Conservation (phyloP, 2,329 filamentous ascomycete species). For the Gnomoniopsis smithogilvyi region DNA sequence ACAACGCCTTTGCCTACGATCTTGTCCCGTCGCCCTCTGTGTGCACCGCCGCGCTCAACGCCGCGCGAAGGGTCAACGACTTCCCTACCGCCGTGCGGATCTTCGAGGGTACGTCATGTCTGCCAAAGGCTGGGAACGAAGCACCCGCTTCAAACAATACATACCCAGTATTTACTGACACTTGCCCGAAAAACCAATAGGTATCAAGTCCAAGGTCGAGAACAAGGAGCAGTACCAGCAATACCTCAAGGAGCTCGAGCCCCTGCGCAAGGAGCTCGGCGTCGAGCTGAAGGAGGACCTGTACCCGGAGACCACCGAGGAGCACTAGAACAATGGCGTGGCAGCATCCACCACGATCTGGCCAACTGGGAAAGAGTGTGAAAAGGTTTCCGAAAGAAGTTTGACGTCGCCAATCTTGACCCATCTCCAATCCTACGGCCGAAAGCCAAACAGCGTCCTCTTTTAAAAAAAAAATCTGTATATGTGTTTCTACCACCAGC, state of each 20-base stretch:
- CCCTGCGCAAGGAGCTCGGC: slow-evolving; percentile 89
- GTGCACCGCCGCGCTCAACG: slow-evolving; percentile 85
- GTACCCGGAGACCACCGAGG: slow-evolving; percentile 66
- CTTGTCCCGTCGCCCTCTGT: slow-evolving; percentile 93
- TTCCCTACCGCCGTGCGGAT: slow-evolving; percentile 97
- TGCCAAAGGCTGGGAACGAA: background rate
- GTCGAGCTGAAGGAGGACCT: slow-evolving; percentile 88
- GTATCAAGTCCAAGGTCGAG: slow-evolving; percentile 99
- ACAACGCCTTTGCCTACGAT: slow-evolving; percentile 99
- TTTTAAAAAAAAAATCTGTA: slow-evolving; percentile 5
- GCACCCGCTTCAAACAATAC: background rate
- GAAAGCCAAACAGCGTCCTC: background rate
- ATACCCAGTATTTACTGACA: background rate
- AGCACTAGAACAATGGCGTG: slow-evolving; percentile 19
- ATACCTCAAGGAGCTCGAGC: slow-evolving; percentile 91
- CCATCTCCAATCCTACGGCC: background rate
- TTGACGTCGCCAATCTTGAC: background rate
- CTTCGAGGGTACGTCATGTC: slow-evolving; percentile 75
- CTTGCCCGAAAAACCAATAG: slow-evolving; percentile 42
- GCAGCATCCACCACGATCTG: background rate
- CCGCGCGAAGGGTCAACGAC: slow-evolving; percentile 95
- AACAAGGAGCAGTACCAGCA: slow-evolving; percentile 96
- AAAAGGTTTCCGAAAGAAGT: background rate
- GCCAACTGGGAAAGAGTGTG: background rate
- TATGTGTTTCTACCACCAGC: slow-evolving; percentile 12